Percentiles rank a stretch among this genome's conserved stretches.
These are phyloP conservation scores for Oryza meyeriana DNA, from an alignment of 176 grass and related monocot species.

Conservation along the genomic window DNA sequence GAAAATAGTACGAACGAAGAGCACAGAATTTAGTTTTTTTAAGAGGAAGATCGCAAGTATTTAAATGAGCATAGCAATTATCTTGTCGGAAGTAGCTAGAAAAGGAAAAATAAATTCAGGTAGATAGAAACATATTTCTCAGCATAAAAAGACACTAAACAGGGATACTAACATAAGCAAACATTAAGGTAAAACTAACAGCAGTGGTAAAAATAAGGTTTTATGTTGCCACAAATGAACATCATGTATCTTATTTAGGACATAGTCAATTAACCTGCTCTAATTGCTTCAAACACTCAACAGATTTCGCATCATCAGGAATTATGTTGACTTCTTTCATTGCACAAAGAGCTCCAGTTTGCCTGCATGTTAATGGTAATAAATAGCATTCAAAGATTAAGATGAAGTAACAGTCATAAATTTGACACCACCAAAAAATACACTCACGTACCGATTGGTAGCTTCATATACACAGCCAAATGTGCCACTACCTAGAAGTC, in stretches of 20 bases:
- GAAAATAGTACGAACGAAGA: neutral
- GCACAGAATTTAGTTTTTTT: neutral
- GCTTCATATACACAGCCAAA: constrained; percentile 97
- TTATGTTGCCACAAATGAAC: neutral
- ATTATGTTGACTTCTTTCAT: constrained; percentile 99
- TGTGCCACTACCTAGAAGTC: constrained; percentile 86
- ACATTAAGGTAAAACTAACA: neutral
- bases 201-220: neutral
- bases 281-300: constrained; percentile 78
- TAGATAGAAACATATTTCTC: neutral
- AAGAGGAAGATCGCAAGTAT: neutral
- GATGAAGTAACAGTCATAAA: neutral
- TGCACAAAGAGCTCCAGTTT: constrained; percentile 95
- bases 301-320: constrained; percentile 90
- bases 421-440: constrained; percentile 20
- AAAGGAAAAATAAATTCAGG: neutral
- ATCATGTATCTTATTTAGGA: constrained; percentile 8
- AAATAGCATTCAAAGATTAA: constrained; percentile 25
- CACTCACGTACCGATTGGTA: constrained; percentile 63
- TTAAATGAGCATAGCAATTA: constrained; percentile 11
- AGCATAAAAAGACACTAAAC: neutral
- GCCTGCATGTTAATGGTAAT: constrained; percentile 47
- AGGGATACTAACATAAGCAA: constrained; percentile 17
- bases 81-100: neutral
- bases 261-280: constrained; percentile 61